Conservation (phyloP, 768 basidiomycete species). For the Mrakia gelida region DNA sequence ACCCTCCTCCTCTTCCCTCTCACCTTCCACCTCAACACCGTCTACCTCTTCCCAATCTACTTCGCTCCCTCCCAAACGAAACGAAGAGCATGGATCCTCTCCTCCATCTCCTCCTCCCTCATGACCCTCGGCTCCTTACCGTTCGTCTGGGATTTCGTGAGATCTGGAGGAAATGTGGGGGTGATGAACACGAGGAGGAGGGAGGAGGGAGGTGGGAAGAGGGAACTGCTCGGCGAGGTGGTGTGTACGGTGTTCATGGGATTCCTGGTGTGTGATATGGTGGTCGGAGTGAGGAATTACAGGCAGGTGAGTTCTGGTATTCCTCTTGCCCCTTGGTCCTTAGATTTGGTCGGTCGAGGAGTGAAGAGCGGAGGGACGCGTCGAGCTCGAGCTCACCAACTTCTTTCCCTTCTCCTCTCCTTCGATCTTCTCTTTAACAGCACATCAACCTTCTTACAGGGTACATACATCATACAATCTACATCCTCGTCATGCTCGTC, state of each 20-base stretch:
- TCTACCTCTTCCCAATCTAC: background rate
- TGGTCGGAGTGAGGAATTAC: background rate
- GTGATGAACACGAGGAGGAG: background rate
- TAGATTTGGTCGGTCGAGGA: no score
- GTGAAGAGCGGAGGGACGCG: background rate
- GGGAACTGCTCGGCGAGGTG: background rate
- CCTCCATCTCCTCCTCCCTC: background rate
- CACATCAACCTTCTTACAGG: slow-evolving; percentile 16
- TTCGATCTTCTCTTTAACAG: background rate
- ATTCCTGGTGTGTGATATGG: slow-evolving; percentile 10
- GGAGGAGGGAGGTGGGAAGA: no score
- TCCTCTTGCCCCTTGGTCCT: no score
- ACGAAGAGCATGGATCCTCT: slow-evolving; percentile 14
- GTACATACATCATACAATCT: slow-evolving; percentile 2
- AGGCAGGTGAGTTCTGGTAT: background rate
- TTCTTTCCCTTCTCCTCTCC: background rate
- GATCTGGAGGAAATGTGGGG: slow-evolving; percentile 1
- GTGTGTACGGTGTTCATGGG: slow-evolving; percentile 7
- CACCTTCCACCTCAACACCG: background rate
- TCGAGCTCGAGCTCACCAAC: background rate
- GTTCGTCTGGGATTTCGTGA: background rate
- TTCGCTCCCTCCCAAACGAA: slow-evolving; percentile 8
- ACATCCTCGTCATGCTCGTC: slow-evolving; percentile 3
- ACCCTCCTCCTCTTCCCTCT: background rate
- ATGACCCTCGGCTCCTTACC: background rate